Conservation (phyloP, 305 asterid species). For the Fraxinus xanthoxyloides region DNA sequence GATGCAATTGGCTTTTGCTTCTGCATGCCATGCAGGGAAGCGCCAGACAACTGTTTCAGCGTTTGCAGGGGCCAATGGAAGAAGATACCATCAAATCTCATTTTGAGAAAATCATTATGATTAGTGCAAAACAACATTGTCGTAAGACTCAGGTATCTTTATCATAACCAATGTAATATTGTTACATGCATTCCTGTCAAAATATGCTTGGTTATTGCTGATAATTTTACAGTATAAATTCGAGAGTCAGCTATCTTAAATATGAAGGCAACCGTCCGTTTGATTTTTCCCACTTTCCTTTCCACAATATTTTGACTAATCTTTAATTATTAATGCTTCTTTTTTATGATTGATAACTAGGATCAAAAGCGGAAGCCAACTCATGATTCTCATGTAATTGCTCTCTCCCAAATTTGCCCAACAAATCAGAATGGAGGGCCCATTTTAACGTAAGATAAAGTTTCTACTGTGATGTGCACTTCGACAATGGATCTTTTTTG, state of each 20-base stretch:
- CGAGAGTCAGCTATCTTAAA: not conserved
- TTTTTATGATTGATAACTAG: constrained; percentile 42
- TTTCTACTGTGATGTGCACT: constrained; percentile 15
- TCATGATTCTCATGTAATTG: constrained; percentile 63
- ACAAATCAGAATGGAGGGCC: constrained; percentile 65
- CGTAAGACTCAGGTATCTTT: constrained; percentile 52
- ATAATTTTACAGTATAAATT: constrained; percentile 4
- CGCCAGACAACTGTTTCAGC: constrained; percentile 84
- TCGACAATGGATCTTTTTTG: constrained; percentile 1
- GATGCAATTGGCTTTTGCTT: constrained; percentile 21
- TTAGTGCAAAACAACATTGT: constrained; percentile 51
- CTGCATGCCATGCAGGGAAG: constrained; percentile 54
- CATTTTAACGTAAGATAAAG: constrained; percentile 54
- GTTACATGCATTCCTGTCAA: constrained; percentile 4
- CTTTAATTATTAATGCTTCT: constrained; percentile 20
- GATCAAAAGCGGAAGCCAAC: constrained; percentile 63
- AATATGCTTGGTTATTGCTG: constrained; percentile 14
- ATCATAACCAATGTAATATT: constrained; percentile 4
- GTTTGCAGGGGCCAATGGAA: constrained; percentile 80
- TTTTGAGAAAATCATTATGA: constrained; percentile 62
- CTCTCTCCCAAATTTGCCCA: constrained; percentile 64
- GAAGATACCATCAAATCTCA: constrained; percentile 79
- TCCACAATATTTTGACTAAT: constrained; percentile 1
- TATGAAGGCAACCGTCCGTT: not conserved
- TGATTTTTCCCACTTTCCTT: constrained; percentile 1